A percentile compares a stretch with the other conserved stretches of the same genome.
phyloP scores from a whole-genome alignment of 176 grass and related monocot species.

The Leersia perrieri region DNA sequence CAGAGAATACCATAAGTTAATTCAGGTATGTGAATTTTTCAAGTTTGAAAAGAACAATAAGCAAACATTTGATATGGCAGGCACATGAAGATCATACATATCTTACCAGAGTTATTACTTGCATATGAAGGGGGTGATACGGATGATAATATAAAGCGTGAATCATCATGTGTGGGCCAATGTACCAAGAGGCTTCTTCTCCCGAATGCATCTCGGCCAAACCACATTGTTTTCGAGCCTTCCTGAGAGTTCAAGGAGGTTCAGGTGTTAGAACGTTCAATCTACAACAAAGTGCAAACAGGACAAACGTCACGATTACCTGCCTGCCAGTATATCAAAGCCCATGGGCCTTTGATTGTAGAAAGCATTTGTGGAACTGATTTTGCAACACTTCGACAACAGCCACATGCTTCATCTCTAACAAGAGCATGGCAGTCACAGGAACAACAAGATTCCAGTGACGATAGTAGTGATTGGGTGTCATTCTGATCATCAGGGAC shows the following conservation, averaged over 20 bases:
- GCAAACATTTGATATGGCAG: neutral
- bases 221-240: slow-evolving; percentile 67
- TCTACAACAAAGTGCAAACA: neutral
- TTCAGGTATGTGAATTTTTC: neutral
- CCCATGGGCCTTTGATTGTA: slow-evolving; percentile 79
- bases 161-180: slow-evolving; percentile 68
- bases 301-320: slow-evolving; percentile 32
- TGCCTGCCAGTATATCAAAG: slow-evolving; percentile 95
- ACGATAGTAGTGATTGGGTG: slow-evolving; percentile 53
- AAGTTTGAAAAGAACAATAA: neutral
- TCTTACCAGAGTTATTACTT: slow-evolving; percentile 44
- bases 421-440: slow-evolving; percentile 33
- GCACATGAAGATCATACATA: neutral
- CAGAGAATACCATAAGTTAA: neutral
- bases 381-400: slow-evolving; percentile 21
- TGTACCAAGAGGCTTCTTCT: slow-evolving; percentile 89
- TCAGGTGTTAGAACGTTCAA: slow-evolving; percentile 17
- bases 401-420: slow-evolving; percentile 38
- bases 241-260: slow-evolving; percentile 40
- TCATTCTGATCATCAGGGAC: slow-evolving; percentile 62
- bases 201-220: slow-evolving; percentile 84
- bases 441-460: slow-evolving; percentile 62
- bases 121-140: slow-evolving; percentile 51
- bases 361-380: slow-evolving; percentile 66
- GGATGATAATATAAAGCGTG: slow-evolving; percentile 76